Percentiles rank a stretch among this genome's conserved stretches.
These are phyloP conservation scores for Mycogone perniciosa DNA, from an alignment of 2,329 filamentous ascomycete species.

Conservation along the genomic window DNA sequence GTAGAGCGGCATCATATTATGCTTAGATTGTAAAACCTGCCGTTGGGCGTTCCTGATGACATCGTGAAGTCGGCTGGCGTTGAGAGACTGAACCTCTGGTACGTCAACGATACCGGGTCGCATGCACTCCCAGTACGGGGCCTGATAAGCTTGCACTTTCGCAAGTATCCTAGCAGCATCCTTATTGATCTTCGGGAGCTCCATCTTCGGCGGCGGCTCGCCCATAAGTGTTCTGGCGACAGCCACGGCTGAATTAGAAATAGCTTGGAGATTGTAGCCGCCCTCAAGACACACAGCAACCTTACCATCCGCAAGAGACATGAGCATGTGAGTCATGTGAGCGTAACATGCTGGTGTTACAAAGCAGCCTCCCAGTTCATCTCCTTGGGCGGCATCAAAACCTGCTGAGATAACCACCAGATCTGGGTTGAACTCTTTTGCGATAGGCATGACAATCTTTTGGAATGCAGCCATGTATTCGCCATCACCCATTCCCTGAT, in stretches of 20 bases:
- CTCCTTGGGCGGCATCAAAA: conserved; percentile 91
- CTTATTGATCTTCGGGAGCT: conserved; percentile 49
- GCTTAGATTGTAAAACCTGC: conserved; percentile 61
- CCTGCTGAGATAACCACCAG: conserved; percentile 92
- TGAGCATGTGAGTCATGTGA: conserved; percentile 99
- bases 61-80: conserved; percentile 65
- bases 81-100: conserved; percentile 43
- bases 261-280: conserved; percentile 89
- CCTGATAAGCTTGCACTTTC: conserved; percentile 54
- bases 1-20: conserved; percentile 73
- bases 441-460: conserved; percentile 92
- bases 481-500: conserved; percentile 83
- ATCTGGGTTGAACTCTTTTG: conserved; percentile 87
- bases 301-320: conserved; percentile 85
- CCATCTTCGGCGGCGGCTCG: conserved; percentile 67
- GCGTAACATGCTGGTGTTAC: conserved; percentile 89
- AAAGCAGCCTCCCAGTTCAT: conserved; percentile 87
- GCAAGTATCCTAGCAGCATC: conserved; percentile 51
- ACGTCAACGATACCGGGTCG: conserved; percentile 58
- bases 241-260: conserved; percentile 84
- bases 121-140: conserved; percentile 82
- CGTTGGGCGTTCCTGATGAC: conserved; percentile 73
- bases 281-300: conserved; percentile 91
- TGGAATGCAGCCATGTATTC: conserved; percentile 98
- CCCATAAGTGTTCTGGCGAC: conserved; percentile 93